Evolutionary conservation across 208 protist species (phyloP), one percentile per base, ranked within the genome.

Genomic region (Crithidia expoeki): DNA sequence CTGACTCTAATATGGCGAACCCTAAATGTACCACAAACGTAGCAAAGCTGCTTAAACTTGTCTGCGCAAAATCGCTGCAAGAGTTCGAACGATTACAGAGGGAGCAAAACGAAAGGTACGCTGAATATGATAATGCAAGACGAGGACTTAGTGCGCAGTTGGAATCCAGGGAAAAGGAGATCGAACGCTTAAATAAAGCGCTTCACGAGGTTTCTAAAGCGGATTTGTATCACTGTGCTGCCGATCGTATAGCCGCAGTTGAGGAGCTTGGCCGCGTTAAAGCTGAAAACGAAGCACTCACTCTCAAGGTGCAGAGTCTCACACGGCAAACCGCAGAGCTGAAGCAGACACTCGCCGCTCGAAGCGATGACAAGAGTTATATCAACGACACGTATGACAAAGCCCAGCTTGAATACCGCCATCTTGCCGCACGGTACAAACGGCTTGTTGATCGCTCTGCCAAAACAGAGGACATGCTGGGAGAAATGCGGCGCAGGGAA

Each of bases 331-430:
- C 81, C 17, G 74, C 79, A 6, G 82, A 86, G 19, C 66, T 94
- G 46, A 80, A 81, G 32, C 76, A 90, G 34, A 51, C 51, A 4
- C 55, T 86, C 21, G 59, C 77, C 9, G 68, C 69, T 16, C 82
- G 77, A 25, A 68, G 79, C n/a, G 70, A 83, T 9, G 84, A 92
- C 23, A 79, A 68, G 40, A 63, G 33, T 25, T 73, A 82, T 51
- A 60, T 83, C 38, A 71, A 68, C 23, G 74, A 80, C 57, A 79
- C 88, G 16, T 79, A 88, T 53, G 81, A 82, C 56, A 96, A 94
- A 44, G 76, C 85, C 30, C 85, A 84, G 33, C 74, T 93, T 0
- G 91, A 96, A 59, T 93, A 93, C 59, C 84, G 84, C n/a, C 91
- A 96, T 53, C 73, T 96, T 21, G 85, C 86, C 7, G 56, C 82